Percentiles rank a stretch among this genome's conserved stretches.
Conservation (phyloP, 805 yeast species). For the Saturnispora mendoncae region DNA sequence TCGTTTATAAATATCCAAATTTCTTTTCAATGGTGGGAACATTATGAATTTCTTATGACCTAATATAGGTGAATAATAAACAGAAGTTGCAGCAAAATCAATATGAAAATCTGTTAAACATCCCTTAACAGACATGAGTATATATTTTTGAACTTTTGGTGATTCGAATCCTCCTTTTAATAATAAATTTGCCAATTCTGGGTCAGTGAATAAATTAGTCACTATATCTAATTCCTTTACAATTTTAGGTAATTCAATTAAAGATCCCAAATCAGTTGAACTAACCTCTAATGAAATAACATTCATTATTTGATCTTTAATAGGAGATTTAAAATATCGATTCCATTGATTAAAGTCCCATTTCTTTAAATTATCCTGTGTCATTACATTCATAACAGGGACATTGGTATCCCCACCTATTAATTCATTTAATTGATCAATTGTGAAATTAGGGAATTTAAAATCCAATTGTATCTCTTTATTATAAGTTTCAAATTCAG, state of each 20-base stretch:
- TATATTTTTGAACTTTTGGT: constrained; percentile 68
- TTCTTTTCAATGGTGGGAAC: constrained; percentile 65
- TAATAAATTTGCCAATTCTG: background rate
- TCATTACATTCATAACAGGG: constrained; percentile 84
- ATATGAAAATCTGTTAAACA: constrained; percentile 86
- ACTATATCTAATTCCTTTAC: constrained; percentile 65
- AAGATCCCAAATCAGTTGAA: constrained; percentile 38
- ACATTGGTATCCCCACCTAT: constrained; percentile 58
- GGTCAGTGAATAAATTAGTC: constrained; percentile 48
- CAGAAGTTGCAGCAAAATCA: constrained; percentile 90
- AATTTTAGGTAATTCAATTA: constrained; percentile 52
- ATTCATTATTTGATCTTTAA: constrained; percentile 48
- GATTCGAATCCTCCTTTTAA: constrained; percentile 15
- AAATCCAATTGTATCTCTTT: constrained; percentile 14
- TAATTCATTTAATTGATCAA: constrained; percentile 44
- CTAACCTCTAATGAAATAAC: constrained; percentile 79
- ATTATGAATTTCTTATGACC: constrained; percentile 71
- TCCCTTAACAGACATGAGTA: constrained; percentile 74
- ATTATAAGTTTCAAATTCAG: constrained; percentile 12
- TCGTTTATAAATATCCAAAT: constrained; percentile 49
- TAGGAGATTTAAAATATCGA: constrained; percentile 47
- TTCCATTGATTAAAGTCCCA: constrained; percentile 74
- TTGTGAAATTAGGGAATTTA: constrained; percentile 45
- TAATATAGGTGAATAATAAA: constrained; percentile 71
- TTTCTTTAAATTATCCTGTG: constrained; percentile 53